These are phyloP conservation scores for Podospora pseudoanserina DNA, from an alignment of 495 filamentous ascomycete genomes.

Conservation along the genomic window DNA sequence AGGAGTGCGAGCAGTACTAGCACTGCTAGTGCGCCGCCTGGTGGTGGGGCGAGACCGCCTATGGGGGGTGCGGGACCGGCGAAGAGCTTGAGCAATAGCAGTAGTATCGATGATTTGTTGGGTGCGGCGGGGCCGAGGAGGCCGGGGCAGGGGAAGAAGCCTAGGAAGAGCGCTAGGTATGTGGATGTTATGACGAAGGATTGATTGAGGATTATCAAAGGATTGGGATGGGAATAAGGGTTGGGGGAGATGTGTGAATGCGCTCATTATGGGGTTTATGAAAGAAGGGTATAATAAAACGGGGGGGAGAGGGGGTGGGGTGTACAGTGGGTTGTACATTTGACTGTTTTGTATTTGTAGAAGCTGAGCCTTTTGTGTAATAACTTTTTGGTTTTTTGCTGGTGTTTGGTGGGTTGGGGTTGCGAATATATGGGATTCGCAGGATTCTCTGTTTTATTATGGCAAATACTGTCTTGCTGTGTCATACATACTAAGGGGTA, in stretches of 20 bases:
- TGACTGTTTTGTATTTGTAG: background rate
- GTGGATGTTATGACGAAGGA: constrained; percentile 82
- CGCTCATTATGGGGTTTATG: background rate
- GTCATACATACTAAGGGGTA: background rate
- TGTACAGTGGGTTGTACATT: background rate
- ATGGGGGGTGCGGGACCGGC: constrained; percentile 41
- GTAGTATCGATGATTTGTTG: constrained; percentile 80
- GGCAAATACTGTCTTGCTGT: background rate
- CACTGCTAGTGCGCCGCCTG: constrained; percentile 40
- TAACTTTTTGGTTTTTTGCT: background rate
- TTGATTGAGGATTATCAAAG: background rate
- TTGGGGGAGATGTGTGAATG: background rate
- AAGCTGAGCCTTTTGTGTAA: background rate
- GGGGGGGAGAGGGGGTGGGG: background rate
- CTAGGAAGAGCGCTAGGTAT: constrained; percentile 79
- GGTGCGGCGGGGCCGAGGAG: constrained; percentile 66
- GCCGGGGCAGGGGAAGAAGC: constrained; percentile 57
- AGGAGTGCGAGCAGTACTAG: constrained; percentile 43
- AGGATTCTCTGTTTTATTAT: background rate
- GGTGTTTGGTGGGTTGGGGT: background rate
- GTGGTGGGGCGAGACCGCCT: constrained; percentile 24
- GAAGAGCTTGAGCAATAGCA: constrained; percentile 72
- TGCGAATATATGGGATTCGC: background rate
- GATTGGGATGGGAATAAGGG: background rate
- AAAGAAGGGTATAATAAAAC: background rate